Evolutionary conservation across 352 stramenopile species (phyloP), one percentile per base, ranked within the genome.

Genomic region (Thalassiosira hispida): DNA sequence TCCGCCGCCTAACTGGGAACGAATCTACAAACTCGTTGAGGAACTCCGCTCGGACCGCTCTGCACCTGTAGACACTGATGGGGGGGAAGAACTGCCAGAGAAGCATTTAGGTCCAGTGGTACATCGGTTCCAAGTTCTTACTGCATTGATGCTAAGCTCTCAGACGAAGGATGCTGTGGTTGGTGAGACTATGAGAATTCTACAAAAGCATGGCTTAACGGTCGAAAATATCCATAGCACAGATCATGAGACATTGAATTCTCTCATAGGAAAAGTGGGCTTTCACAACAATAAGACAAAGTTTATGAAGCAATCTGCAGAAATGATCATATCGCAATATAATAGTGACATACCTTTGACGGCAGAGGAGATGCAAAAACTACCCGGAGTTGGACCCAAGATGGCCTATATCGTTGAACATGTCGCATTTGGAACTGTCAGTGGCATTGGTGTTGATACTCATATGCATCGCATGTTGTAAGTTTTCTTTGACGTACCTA

Each of bases 271-370:
- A 40, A 85, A 92, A 5, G 96, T 98, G 5, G 95, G 96, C 3
- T 99, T 99, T 89, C 97, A 97, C 64, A 98, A 98, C 78, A 95
- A 96, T 85, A 99, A 99, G 82, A 96, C 95, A 47, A 97, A 95
- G 69, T 98, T 97, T 72, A 96, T 99, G 57, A 97, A 98, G 59
- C 79, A 97, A 59, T 78, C 83, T 16, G 86, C 84, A 20, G 72
- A 90, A 33, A 95, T 94, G 31, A 61, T 96, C 7, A 55, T 90
- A 0, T 35, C 77, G 1, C 47, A 95, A 27, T 94, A 95, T 64
- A 77, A 84, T 75, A 86, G 82, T 27, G 95, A 98, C 31, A 98
- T 99, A 77, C 97, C 97, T 9, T 67, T 84, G 40, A 97, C 93
- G 2, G 96, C 96, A 40, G 91, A 96, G 11, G 92, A 90, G 3